Conservation (phyloP, 2,329 filamentous ascomycete genomes). For the Fusarium robinianum region DNA sequence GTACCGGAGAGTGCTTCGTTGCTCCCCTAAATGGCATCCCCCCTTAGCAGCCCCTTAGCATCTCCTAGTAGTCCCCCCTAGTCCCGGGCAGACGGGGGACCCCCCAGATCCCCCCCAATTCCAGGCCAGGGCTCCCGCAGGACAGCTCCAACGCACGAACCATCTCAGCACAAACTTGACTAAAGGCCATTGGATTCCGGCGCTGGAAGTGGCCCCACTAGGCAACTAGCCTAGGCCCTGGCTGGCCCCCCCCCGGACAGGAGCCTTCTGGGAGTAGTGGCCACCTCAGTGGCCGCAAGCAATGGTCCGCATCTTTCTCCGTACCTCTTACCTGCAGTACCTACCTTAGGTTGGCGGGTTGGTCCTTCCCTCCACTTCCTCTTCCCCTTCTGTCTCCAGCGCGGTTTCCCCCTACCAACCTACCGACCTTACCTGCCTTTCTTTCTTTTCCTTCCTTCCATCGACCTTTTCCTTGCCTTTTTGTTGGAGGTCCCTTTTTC, state of each 20-base stretch:
- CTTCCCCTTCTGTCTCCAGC: conserved; percentile 20
- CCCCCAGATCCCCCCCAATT: conserved; percentile 35
- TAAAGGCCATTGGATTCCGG: not conserved
- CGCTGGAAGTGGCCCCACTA: conserved; percentile 5
- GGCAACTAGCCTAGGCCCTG: conserved; percentile 1
- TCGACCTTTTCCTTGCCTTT: conserved; percentile 27
- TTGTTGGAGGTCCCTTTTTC: conserved; percentile 35
- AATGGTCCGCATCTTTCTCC: too few relatives aligned
- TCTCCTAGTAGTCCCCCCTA: conserved; percentile 25
- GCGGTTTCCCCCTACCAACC: conserved; percentile 23
- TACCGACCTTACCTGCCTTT: conserved; percentile 25
- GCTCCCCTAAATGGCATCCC: too few relatives aligned
- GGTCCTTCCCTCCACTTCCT: conserved; percentile 33
- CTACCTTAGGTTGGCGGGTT: conserved; percentile 9
- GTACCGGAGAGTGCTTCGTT: not conserved
- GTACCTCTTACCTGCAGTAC: conserved; percentile 10
- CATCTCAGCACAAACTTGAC: too few relatives aligned
- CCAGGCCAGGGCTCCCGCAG: conserved; percentile 37
- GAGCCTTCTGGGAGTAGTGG: too few relatives aligned
- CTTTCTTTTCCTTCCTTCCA: conserved; percentile 17
- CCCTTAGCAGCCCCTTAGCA: conserved; percentile 19
- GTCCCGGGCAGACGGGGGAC: conserved; percentile 14
- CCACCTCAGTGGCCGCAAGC: too few relatives aligned
- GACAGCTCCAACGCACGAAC: conserved; percentile 31
- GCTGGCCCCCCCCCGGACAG: too few relatives aligned